Percentiles rank a stretch among this genome's conserved stretches.
These are phyloP conservation scores for Tetradesmus lagerheimii DNA, from an alignment of 139 green algal species.

Conservation along the genomic window DNA sequence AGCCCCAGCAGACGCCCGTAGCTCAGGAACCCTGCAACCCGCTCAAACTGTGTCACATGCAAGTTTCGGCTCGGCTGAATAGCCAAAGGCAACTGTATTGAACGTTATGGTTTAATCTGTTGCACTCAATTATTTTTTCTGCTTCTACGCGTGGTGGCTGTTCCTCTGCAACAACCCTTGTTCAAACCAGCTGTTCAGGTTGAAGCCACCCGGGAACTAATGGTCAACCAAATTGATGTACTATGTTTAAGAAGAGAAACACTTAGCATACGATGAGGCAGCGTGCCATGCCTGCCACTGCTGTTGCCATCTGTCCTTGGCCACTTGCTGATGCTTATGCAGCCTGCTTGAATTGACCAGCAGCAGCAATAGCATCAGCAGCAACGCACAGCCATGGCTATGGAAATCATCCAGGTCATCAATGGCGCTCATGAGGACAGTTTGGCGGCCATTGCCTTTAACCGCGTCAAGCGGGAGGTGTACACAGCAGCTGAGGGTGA, in stretches of 20 bases:
- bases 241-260: too few species aligned
- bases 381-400: constrained; percentile 56
- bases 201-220: too few species aligned
- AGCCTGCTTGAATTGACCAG: constrained; percentile 6
- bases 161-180: background rate
- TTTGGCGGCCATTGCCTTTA: constrained; percentile 73
- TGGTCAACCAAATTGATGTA: too few species aligned
- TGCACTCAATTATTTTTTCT: too few species aligned
- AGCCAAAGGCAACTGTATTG: too few species aligned
- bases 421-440: constrained; percentile 63
- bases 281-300: background rate
- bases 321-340: background rate
- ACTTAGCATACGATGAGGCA: background rate
- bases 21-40: too few species aligned
- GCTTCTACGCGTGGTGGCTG: too few species aligned
- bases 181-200: background rate
- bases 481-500: constrained; percentile 76
- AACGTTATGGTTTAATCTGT: too few species aligned
- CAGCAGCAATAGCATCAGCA: background rate
- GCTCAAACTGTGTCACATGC: too few species aligned
- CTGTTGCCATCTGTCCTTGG: background rate
- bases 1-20: too few species aligned
- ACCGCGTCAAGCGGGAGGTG: constrained; percentile 66
- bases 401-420: constrained; percentile 64
- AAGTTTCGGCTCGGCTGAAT: too few species aligned